These are phyloP conservation scores for Podospora appendiculata DNA, from an alignment of 495 filamentous ascomycete genomes.

Conservation along the genomic window DNA sequence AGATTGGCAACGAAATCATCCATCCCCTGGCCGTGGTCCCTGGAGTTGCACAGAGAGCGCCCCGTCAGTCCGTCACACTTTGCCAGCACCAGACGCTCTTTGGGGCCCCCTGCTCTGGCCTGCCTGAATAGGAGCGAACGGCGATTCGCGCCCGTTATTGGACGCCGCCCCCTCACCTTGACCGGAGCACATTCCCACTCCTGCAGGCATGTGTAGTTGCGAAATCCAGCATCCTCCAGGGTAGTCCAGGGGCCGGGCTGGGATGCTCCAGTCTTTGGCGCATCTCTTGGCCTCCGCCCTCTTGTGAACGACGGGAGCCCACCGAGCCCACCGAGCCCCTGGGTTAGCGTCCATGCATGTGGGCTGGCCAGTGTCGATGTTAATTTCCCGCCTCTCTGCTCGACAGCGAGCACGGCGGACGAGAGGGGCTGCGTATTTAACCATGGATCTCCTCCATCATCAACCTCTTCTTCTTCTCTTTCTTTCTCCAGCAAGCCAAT, in stretches of 20 bases:
- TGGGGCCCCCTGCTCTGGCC: no score
- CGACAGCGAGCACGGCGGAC: not conserved
- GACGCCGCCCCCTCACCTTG: no score
- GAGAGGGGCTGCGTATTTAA: conserved; percentile 20
- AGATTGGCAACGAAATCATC: conserved; percentile 5
- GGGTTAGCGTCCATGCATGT: conserved; percentile 20
- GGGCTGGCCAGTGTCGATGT: conserved; percentile 15
- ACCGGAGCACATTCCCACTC: no score
- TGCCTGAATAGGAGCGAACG: no score
- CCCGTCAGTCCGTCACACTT: no score
- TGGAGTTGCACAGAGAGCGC: not conserved
- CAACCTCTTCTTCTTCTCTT: conserved; percentile 22
- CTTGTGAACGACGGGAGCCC: conserved; percentile 5
- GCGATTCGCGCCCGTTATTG: no score
- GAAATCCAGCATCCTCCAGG: no score
- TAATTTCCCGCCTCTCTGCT: conserved; percentile 22
- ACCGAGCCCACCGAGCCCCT: conserved; percentile 24
- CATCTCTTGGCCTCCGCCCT: no score
- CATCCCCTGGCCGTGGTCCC: not conserved
- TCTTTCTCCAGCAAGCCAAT: conserved; percentile 46
- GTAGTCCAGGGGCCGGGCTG: no score
- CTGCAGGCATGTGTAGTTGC: no score
- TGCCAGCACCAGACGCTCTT: no score
- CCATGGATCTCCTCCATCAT: conserved; percentile 14
- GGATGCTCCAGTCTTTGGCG: not conserved